These are phyloP conservation scores for Psilocybe sp. DNA, from an alignment of 768 basidiomycete genomes.

Conservation along the genomic window DNA sequence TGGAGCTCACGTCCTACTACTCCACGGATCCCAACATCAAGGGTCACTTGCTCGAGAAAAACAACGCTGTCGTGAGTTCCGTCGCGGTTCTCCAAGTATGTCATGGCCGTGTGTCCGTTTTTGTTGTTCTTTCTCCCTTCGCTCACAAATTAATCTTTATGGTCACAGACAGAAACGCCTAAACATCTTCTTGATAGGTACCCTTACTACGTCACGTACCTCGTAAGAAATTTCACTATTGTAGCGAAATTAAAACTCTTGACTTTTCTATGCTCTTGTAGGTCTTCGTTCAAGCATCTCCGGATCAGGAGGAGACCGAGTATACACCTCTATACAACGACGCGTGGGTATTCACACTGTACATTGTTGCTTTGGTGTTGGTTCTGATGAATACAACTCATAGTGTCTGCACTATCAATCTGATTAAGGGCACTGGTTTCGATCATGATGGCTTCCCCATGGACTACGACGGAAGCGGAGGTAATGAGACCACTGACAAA, in stretches of 20 bases:
- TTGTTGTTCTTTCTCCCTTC: not conserved
- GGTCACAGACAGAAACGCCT: not conserved
- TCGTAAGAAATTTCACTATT: not conserved
- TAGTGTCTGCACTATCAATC: not conserved
- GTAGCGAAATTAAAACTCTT: too few relatives aligned
- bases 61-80: not conserved
- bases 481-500: not conserved
- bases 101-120: too few relatives aligned
- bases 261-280: too few relatives aligned
- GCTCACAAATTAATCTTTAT: not conserved
- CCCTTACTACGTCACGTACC: slow-evolving; percentile 1
- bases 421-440: not conserved
- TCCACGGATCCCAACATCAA: not conserved
- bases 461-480: not conserved
- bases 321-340: not conserved
- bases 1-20: not conserved
- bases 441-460: not conserved
- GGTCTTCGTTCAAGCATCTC: not conserved
- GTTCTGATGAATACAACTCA: too few relatives aligned
- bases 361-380: too few relatives aligned
- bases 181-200: not conserved
- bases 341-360: not conserved
- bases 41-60: not conserved
- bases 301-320: not conserved
- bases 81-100: not conserved